A percentile compares a stretch with the other conserved stretches of the same genome.
These are phyloP conservation scores for Platismatia glauca DNA, from an alignment of 495 filamentous ascomycete genomes.

Conservation along the genomic window DNA sequence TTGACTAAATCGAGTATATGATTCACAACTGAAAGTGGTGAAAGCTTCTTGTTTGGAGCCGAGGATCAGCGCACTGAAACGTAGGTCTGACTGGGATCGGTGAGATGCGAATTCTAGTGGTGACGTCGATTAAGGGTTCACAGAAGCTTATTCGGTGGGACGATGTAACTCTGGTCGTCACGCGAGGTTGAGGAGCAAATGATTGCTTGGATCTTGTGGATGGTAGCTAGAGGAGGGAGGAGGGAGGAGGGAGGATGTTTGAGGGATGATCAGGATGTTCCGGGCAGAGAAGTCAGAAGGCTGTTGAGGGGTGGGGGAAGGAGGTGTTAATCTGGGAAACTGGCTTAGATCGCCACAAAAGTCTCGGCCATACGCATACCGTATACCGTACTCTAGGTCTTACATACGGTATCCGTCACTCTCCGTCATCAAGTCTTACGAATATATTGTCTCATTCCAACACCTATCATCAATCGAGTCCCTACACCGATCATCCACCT, in stretches of 20 bases:
- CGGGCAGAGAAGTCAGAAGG: conserved; percentile 1
- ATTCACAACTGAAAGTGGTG: too few relatives aligned
- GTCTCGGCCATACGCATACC: too few relatives aligned
- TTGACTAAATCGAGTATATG: not conserved
- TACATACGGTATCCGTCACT: not conserved
- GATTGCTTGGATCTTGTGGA: too few relatives aligned
- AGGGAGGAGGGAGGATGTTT: not conserved
- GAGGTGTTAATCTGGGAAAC: not conserved
- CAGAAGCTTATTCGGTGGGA: not conserved
- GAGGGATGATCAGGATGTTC: too few relatives aligned
- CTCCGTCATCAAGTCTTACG: conserved; percentile 1
- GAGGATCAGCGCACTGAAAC: conserved; percentile 3
- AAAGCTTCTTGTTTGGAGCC: not conserved
- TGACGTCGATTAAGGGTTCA: not conserved
- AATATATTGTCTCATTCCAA: not conserved
- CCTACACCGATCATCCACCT: not conserved
- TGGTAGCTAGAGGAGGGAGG: too few relatives aligned
- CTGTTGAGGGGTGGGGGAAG: not conserved
- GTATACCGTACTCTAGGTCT: too few relatives aligned
- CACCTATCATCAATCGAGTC: not conserved
- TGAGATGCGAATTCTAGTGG: not conserved
- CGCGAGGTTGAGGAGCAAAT: not conserved
- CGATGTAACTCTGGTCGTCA: conserved; percentile 5
- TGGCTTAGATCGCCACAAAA: not conserved
- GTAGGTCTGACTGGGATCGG: not conserved